Evolutionary conservation across 306 rosid species (phyloP).

Genomic region (Biancaea sappan): DNA sequence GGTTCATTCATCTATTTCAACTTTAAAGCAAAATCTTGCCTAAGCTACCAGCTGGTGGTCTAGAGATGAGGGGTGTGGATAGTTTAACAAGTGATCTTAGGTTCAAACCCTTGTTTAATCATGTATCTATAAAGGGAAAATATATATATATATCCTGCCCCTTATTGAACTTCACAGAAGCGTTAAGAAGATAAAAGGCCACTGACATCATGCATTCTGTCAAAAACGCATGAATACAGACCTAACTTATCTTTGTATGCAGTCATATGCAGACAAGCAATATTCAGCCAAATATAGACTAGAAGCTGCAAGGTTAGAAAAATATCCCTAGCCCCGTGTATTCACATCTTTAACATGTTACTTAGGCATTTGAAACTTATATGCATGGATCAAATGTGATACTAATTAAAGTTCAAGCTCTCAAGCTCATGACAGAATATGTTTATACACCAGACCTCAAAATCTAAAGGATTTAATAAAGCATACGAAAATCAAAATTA

Average conservation of each 20-base stretch:
- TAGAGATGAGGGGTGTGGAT: no score
- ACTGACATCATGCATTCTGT: background rate
- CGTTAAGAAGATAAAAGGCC: background rate
- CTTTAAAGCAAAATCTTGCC: no score
- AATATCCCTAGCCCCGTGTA: background rate
- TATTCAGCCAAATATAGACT: background rate
- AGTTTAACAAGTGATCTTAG: no score
- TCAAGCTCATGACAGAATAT: slow-evolving; percentile 17
- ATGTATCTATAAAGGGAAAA: no score
- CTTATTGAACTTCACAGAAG: background rate
- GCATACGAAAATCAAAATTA: slow-evolving; percentile 21
- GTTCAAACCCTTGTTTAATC: no score
- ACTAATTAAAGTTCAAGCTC: slow-evolving; percentile 8
- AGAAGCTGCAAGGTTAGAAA: background rate
- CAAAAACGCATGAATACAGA: background rate
- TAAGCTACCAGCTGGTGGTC: no score
- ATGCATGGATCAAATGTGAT: background rate
- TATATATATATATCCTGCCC: background rate
- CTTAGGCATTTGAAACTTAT: slow-evolving; percentile 2
- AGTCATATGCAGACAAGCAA: slow-evolving; percentile 1
- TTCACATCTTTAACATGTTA: slow-evolving; percentile 1
- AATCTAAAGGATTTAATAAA: slow-evolving; percentile 7
- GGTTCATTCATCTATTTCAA: background rate
- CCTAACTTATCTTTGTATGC: background rate
- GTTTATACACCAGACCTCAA: background rate